Percentiles rank a stretch among this genome's conserved stretches.
Conservation (phyloP, 352 stramenopile species). For the Globisporangium cederbergense region DNA sequence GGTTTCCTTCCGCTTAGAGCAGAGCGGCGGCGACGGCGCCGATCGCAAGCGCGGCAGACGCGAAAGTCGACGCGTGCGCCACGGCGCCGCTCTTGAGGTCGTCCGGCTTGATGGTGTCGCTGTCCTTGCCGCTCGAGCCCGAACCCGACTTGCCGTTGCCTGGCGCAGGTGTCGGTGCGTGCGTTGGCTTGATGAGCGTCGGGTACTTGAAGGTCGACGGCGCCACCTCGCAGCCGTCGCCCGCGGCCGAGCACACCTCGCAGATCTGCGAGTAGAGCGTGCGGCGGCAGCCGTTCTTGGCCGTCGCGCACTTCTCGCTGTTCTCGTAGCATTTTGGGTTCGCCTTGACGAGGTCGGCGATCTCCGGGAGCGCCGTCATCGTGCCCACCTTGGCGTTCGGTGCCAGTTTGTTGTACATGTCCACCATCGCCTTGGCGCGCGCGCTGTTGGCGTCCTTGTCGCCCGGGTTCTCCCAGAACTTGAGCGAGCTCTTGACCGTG, state of each 20-base stretch:
- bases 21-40: conserved; percentile 21
- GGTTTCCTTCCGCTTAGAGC: conserved; percentile 22
- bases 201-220: conserved; percentile 47
- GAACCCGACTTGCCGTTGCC: conserved; percentile 13
- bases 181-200: conserved; percentile 20
- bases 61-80: conserved; percentile 6
- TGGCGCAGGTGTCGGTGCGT: conserved; percentile 11
- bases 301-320: conserved; percentile 34
- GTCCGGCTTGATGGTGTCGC: conserved; percentile 1
- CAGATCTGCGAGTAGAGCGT: conserved; percentile 64
- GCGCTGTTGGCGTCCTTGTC: conserved; percentile 37
- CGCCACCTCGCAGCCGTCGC: conserved; percentile 30
- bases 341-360: conserved; percentile 28
- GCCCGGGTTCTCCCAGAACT: conserved; percentile 63
- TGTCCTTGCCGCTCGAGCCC: conserved; percentile 17
- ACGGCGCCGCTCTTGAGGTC: conserved; percentile 3
- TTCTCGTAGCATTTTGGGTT: conserved; percentile 77
- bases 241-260: conserved; percentile 34
- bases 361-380: conserved; percentile 43
- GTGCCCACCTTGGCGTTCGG: conserved; percentile 24
- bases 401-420: conserved; percentile 50
- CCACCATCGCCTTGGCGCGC: conserved; percentile 42
- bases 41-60: conserved; percentile 24
- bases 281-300: conserved; percentile 44
- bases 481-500: conserved; percentile 34